These are phyloP conservation scores for Calonectria hawksworthii DNA, from an alignment of 2,329 filamentous ascomycete species.

Conservation along the genomic window DNA sequence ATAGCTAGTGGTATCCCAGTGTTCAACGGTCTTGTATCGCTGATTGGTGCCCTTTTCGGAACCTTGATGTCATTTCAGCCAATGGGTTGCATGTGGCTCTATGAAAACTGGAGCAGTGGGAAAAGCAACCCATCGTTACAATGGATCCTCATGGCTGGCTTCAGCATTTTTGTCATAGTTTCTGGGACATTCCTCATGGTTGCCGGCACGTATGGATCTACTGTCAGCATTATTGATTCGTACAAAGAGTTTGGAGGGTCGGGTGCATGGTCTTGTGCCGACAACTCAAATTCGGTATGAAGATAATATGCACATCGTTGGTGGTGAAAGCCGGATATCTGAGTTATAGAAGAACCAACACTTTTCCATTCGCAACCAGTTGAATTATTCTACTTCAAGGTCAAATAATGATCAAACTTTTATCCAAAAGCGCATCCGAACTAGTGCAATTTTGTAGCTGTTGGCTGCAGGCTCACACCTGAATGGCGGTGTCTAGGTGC, in stretches of 20 bases:
- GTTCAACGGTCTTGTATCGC: slow-evolving; percentile 34
- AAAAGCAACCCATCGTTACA: background rate
- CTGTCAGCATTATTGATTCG: slow-evolving; percentile 31
- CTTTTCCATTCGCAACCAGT: background rate
- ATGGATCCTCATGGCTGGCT: slow-evolving; percentile 33
- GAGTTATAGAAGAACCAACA: background rate
- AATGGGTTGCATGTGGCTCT: slow-evolving; percentile 41
- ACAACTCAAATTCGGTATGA: slow-evolving; percentile 51
- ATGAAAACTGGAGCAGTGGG: slow-evolving; percentile 33
- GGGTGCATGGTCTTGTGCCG: slow-evolving; percentile 54
- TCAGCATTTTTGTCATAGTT: slow-evolving; percentile 32
- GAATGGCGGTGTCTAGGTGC: background rate
- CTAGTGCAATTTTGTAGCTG: background rate
- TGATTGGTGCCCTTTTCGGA: slow-evolving; percentile 43
- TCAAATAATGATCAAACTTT: background rate
- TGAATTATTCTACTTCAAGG: background rate
- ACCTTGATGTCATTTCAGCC: slow-evolving; percentile 43
- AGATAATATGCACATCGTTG: too few relatives aligned
- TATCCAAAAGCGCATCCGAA: background rate
- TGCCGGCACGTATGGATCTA: slow-evolving; percentile 10
- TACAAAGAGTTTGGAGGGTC: slow-evolving; percentile 52
- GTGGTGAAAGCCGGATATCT: too few relatives aligned
- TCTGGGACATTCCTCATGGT: slow-evolving; percentile 9
- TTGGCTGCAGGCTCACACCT: background rate
- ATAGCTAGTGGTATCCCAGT: slow-evolving; percentile 41